Evolutionary conservation across 164 flowering plant species (phyloP).

Genomic region (Stephania japonica): DNA sequence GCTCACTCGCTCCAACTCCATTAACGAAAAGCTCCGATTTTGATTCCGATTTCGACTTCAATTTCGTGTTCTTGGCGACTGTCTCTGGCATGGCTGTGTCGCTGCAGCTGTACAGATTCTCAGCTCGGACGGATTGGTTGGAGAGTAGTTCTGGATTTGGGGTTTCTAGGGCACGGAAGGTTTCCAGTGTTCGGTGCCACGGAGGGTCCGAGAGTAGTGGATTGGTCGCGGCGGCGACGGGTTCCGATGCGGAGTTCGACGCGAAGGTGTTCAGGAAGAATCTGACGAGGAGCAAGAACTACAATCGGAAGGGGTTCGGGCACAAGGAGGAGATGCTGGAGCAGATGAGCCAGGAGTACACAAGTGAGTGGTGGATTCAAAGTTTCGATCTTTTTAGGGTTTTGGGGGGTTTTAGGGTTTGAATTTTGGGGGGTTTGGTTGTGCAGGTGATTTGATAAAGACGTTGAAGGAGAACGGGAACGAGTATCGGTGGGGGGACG

Average conservation of each 20-base stretch:
- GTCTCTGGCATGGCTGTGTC: constrained; percentile 44
- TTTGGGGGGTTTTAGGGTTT: neutral
- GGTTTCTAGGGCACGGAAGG: constrained; percentile 27
- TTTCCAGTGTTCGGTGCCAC: constrained; percentile 48
- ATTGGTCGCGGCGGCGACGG: constrained; percentile 17
- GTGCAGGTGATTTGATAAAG: constrained; percentile 75
- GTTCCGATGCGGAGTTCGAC: constrained; percentile 57
- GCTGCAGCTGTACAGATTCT: constrained; percentile 48
- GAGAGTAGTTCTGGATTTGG: constrained; percentile 21
- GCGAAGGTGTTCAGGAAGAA: constrained; percentile 76
- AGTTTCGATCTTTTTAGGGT: neutral
- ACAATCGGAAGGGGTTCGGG: constrained; percentile 81
- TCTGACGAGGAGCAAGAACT: constrained; percentile 79
- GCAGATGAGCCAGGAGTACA: constrained; percentile 84
- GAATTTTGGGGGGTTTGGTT: neutral
- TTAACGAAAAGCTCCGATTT: too few relatives aligned
- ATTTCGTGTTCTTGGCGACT: too few relatives aligned
- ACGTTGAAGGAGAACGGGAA: constrained; percentile 77
- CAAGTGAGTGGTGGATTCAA: constrained; percentile 39
- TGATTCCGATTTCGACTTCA: too few relatives aligned
- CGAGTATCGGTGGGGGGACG: constrained; percentile 87
- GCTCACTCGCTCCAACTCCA: too few relatives aligned
- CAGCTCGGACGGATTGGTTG: constrained; percentile 28
- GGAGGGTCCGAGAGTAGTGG: constrained; percentile 19
- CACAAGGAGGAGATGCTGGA: constrained; percentile 74